phyloP scores from a whole-genome alignment of 2,329 filamentous ascomycete species.

The Penicillium nordicum region DNA sequence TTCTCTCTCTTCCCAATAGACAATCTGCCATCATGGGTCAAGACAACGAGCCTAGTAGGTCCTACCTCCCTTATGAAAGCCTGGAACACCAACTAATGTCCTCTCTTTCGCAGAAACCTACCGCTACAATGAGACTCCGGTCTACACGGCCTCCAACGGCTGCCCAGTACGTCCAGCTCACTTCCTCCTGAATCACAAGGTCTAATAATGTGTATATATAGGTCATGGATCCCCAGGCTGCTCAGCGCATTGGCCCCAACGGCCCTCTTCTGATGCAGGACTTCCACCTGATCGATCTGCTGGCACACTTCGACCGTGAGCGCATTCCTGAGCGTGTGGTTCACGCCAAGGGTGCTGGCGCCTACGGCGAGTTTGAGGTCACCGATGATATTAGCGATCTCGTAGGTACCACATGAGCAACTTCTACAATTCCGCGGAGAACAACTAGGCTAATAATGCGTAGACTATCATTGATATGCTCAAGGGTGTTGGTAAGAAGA shows the following conservation, averaged over 20 bases:
- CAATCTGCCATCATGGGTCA: constrained; percentile 33
- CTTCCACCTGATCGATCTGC: constrained; percentile 62
- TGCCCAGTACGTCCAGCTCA: constrained; percentile 41
- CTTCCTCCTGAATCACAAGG: not conserved
- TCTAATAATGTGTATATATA: constrained; percentile 15
- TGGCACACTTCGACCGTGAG: constrained; percentile 46
- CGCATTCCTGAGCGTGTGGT: constrained; percentile 43
- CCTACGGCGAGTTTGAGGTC: constrained; percentile 44
- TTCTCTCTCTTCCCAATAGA: not conserved
- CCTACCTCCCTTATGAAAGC: not conserved
- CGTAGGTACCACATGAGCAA: constrained; percentile 19
- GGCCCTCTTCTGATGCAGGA: constrained; percentile 63
- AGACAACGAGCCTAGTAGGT: constrained; percentile 36
- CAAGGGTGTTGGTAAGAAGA: constrained; percentile 64
- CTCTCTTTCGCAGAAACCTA: constrained; percentile 32
- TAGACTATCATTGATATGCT: constrained; percentile 48
- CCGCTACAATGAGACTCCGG: constrained; percentile 57
- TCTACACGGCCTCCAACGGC: constrained; percentile 60
- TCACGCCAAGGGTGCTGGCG: constrained; percentile 44
- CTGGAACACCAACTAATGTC: not conserved
- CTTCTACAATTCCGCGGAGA: not conserved
- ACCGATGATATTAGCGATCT: constrained; percentile 51
- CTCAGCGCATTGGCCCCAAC: constrained; percentile 54
- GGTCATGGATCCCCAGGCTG: constrained; percentile 51
- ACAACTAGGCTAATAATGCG: not conserved